Conservation (phyloP, 345 rosid genomes). For the Raphanus raphanistrum region DNA sequence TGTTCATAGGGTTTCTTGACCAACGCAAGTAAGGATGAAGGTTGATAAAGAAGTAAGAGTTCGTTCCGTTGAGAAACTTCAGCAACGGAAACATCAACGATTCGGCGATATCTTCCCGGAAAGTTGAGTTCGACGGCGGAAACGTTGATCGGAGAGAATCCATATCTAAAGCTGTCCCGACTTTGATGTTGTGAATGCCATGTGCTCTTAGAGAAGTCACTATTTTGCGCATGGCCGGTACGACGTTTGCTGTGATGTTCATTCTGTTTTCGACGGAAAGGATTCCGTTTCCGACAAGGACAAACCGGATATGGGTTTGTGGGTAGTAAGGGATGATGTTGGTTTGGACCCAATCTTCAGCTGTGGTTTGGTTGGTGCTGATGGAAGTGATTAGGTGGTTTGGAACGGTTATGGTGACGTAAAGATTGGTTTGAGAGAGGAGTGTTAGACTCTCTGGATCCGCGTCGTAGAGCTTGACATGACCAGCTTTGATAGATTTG, state of each 20-base stretch:
- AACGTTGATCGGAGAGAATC: conserved; percentile 53
- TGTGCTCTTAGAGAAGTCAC: conserved; percentile 45
- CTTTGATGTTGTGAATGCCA: conserved; percentile 58
- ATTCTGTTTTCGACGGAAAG: conserved; percentile 42
- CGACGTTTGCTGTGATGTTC: conserved; percentile 44
- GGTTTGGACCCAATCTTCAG: conserved; percentile 54
- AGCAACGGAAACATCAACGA: conserved; percentile 56
- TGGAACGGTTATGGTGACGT: conserved; percentile 58
- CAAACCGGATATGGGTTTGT: conserved; percentile 52
- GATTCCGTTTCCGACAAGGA: conserved; percentile 65
- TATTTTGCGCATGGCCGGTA: conserved; percentile 68
- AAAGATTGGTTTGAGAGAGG: conserved; percentile 54
- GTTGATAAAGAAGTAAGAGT: conserved; percentile 71
- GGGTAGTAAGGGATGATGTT: conserved; percentile 63
- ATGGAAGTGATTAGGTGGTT: conserved; percentile 55
- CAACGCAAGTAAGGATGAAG: conserved; percentile 78
- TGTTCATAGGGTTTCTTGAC: conserved; percentile 48
- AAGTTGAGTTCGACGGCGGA: conserved; percentile 70
- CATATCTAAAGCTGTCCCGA: conserved; percentile 77
- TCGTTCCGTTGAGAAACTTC: conserved; percentile 61
- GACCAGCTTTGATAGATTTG: conserved; percentile 51
- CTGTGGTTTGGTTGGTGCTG: conserved; percentile 47
- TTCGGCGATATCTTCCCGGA: conserved; percentile 55
- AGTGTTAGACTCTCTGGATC: conserved; percentile 56
- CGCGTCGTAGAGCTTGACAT: conserved; percentile 61